These are phyloP conservation scores for Colletotrichum sublineola DNA, from an alignment of 2,329 filamentous ascomycete genomes.

Conservation along the genomic window DNA sequence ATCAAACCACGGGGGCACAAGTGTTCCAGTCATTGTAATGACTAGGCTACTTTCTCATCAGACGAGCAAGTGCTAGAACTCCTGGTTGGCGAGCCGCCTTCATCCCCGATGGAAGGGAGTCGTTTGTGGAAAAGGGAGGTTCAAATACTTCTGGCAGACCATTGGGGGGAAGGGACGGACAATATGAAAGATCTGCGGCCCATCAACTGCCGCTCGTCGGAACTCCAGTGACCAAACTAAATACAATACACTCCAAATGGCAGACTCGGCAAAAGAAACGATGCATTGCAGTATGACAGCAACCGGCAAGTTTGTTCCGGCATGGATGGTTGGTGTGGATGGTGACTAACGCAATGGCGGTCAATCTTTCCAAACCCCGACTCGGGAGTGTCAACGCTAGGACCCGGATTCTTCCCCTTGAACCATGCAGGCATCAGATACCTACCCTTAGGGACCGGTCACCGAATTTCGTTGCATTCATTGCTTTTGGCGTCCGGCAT, in stretches of 20 bases:
- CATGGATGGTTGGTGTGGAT: slow-evolving; percentile 2
- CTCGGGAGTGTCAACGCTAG: slow-evolving; percentile 17
- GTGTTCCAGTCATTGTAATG: slow-evolving; percentile 31
- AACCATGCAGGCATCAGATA: slow-evolving; percentile 32
- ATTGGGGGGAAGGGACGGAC: neutral
- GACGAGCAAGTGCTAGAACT: neutral
- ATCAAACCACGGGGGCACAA: slow-evolving; percentile 37
- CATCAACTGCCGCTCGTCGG: slow-evolving; percentile 24
- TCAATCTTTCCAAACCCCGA: neutral
- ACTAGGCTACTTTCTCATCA: neutral
- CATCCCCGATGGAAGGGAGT: slow-evolving; percentile 1
- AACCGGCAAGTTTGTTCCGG: slow-evolving; percentile 14
- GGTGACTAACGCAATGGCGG: neutral
- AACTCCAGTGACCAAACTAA: slow-evolving; percentile 22
- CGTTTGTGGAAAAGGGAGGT: neutral
- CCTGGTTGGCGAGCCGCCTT: slow-evolving; percentile 5
- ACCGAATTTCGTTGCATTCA: neutral
- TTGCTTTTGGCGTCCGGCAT: neutral
- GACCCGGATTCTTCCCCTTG: slow-evolving; percentile 1
- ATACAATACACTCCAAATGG: slow-evolving; percentile 4
- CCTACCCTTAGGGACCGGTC: slow-evolving; percentile 2
- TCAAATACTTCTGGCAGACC: neutral
- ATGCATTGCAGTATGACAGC: neutral
- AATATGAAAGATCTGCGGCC: slow-evolving; percentile 20
- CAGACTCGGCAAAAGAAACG: neutral